A percentile compares a stretch with the other conserved stretches of the same genome.
Conservation (phyloP, 768 basidiomycete genomes). For the Mycena rebaudengoi region DNA sequence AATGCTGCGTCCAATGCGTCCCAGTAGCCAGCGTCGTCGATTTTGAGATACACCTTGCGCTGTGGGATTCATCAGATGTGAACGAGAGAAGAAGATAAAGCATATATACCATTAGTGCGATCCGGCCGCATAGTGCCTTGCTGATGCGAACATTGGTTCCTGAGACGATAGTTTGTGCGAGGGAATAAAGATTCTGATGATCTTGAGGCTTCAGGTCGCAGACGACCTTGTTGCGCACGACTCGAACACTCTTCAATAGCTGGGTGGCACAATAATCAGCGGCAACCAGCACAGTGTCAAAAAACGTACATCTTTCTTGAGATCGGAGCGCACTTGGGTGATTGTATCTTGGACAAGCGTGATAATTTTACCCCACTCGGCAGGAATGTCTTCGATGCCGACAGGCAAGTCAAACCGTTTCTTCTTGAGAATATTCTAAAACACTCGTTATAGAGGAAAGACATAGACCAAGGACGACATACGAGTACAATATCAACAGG, state of each 20-base stretch:
- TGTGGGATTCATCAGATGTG: not conserved
- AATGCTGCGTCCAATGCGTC: not conserved
- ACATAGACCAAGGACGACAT: not conserved
- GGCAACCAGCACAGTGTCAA: not conserved
- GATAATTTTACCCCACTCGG: not conserved
- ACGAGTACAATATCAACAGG: conserved; percentile 26
- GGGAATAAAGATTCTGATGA: not conserved
- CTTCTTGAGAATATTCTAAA: conserved; percentile 6
- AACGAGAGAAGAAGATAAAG: not conserved
- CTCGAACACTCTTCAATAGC: not conserved
- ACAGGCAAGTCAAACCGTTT: conserved; percentile 3
- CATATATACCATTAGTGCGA: conserved; percentile 4
- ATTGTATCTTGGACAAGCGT: not conserved
- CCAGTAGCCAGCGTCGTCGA: not conserved
- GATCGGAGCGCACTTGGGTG: not conserved
- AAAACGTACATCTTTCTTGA: conserved; percentile 2
- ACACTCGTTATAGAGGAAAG: not conserved
- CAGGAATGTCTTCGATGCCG: not conserved
- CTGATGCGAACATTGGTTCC: not conserved
- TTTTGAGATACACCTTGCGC: not conserved
- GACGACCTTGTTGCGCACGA: not conserved
- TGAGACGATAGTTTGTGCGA: not conserved
- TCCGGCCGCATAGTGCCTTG: not conserved
- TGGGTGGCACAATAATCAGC: not conserved
- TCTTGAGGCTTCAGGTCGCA: not conserved